Conservation (phyloP, 352 stramenopile species). For the Plasmopara viticola region DNA sequence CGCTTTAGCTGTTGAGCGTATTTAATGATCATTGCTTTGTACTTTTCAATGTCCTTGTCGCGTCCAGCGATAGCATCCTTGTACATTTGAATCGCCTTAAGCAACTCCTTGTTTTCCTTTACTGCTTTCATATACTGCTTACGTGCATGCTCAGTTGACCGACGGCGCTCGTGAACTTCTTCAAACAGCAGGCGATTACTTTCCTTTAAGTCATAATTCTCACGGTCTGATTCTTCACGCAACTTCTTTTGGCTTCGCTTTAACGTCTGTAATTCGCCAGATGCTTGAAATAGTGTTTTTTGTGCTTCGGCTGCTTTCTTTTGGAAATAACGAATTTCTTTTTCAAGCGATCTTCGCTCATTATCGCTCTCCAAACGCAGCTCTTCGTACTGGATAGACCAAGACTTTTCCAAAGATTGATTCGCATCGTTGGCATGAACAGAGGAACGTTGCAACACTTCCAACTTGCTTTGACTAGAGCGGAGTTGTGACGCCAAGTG, state of each 20-base stretch:
- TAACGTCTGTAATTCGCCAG: slow-evolving; percentile 17
- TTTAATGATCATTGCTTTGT: slow-evolving; percentile 43
- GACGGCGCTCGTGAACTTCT: slow-evolving; percentile 52
- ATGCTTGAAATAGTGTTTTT: slow-evolving; percentile 25
- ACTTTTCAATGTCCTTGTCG: slow-evolving; percentile 66
- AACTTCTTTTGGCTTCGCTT: slow-evolving; percentile 12
- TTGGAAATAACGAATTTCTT: slow-evolving; percentile 35
- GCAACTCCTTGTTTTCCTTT: slow-evolving; percentile 58
- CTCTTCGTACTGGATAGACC: slow-evolving; percentile 39
- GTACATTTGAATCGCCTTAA: slow-evolving; percentile 57
- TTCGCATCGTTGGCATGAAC: slow-evolving; percentile 42
- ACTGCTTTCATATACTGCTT: slow-evolving; percentile 55
- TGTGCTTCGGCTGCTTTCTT: slow-evolving; percentile 29
- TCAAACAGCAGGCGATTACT: slow-evolving; percentile 59
- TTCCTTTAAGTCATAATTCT: slow-evolving; percentile 49
- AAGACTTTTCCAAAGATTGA: slow-evolving; percentile 33
- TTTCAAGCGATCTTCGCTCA: slow-evolving; percentile 35
- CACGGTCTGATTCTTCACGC: slow-evolving; percentile 19
- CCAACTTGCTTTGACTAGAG: slow-evolving; percentile 25
- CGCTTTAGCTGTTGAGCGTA: slow-evolving; percentile 47
- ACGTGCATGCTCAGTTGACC: slow-evolving; percentile 41
- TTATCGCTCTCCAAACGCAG: slow-evolving; percentile 38
- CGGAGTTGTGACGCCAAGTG: too few species aligned
- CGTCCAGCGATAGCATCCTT: slow-evolving; percentile 50
- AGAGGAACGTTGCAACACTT: slow-evolving; percentile 29